phyloP scores from a whole-genome alignment of 164 flowering plant species.

The Umbilicus rupestris region DNA sequence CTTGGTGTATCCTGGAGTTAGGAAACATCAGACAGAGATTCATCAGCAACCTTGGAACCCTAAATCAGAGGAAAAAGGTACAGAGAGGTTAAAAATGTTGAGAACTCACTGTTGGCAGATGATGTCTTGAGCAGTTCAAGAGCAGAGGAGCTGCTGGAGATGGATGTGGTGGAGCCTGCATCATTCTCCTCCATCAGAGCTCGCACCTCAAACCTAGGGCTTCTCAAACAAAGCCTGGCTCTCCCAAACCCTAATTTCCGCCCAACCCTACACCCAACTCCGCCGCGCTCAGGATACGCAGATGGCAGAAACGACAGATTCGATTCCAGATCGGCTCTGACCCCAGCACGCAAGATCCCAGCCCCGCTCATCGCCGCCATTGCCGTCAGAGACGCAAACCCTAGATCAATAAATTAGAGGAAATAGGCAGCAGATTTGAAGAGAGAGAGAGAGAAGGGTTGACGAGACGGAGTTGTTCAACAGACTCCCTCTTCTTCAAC shows the following conservation, averaged over 20 bases:
- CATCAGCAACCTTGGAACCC: too few relatives aligned
- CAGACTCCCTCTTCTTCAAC: neutral
- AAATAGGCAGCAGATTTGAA: neutral
- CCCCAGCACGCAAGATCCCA: neutral
- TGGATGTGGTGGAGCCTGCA: neutral
- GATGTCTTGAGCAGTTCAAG: conserved; percentile 77
- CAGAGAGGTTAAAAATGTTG: neutral
- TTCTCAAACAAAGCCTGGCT: neutral
- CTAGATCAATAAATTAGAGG: neutral
- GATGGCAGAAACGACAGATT: neutral
- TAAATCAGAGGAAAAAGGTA: neutral
- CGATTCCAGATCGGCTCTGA: neutral
- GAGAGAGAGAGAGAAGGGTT: neutral
- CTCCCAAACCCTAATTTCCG: neutral
- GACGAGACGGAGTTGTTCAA: conserved; percentile 3
- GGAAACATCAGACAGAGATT: neutral
- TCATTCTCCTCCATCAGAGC: neutral
- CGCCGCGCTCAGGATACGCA: neutral
- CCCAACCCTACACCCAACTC: neutral
- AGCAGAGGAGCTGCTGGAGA: conserved; percentile 27
- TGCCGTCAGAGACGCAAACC: neutral
- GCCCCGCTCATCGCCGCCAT: conserved; percentile 1
- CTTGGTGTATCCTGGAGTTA: conserved; percentile 73
- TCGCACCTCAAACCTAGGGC: neutral
- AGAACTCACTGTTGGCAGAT: conserved; percentile 51